These are phyloP conservation scores for Russula virescens DNA, from an alignment of 768 basidiomycete genomes.

Conservation along the genomic window DNA sequence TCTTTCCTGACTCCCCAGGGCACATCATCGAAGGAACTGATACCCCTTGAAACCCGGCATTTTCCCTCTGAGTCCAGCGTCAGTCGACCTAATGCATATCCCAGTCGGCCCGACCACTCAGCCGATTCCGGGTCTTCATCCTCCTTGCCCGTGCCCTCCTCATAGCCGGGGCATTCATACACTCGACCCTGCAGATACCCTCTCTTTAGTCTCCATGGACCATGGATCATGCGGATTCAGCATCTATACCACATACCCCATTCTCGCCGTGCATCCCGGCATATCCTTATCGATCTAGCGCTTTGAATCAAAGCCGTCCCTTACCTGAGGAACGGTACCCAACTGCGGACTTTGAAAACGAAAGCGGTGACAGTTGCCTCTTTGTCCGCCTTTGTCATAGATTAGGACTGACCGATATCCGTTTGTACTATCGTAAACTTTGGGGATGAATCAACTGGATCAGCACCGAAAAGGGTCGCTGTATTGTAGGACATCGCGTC, in stretches of 20 bases:
- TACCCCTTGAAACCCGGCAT: too few relatives aligned
- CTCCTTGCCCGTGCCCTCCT: not conserved
- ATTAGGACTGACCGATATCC: not conserved
- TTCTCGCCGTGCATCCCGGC: not conserved
- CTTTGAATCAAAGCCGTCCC: not conserved
- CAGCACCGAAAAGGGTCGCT: too few relatives aligned
- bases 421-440: not conserved
- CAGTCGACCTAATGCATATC: not conserved
- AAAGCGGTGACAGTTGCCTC: not conserved
- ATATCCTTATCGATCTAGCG: not conserved
- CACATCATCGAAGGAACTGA: not conserved
- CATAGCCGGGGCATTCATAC: not conserved
- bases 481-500: not conserved
- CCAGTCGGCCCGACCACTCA: not conserved
- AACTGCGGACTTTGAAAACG: not conserved
- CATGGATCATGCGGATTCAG: not conserved
- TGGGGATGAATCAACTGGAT: too few relatives aligned
- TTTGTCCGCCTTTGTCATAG: not conserved
- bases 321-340: not conserved
- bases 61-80: not conserved
- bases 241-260: not conserved
- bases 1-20: not conserved
- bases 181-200: not conserved
- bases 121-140: not conserved
- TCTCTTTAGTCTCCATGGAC: too few relatives aligned